These are phyloP conservation scores for Zanthoxylum bungeanum DNA, from an alignment of 345 rosid species.

Conservation along the genomic window DNA sequence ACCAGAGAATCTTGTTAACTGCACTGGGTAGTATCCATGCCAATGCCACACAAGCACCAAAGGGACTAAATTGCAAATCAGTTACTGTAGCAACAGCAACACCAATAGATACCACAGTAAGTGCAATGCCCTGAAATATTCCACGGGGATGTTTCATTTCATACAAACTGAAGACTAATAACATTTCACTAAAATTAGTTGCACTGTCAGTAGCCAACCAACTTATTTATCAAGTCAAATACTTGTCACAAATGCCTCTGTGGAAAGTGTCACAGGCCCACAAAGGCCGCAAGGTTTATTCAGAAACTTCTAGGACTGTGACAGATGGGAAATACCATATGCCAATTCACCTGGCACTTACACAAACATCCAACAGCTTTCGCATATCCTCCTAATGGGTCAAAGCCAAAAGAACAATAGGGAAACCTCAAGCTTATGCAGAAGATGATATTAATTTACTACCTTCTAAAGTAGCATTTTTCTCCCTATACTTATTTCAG, in stretches of 20 bases:
- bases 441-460: neutral
- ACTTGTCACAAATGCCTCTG: neutral
- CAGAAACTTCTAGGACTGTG: neutral
- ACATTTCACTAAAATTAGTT: neutral
- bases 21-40: slow-evolving; percentile 98
- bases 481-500: neutral
- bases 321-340: neutral
- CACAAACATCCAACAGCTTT: neutral
- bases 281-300: neutral
- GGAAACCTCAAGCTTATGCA: neutral
- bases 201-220: neutral
- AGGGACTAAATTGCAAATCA: slow-evolving; percentile 78
- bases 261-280: neutral
- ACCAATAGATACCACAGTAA: slow-evolving; percentile 76
- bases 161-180: neutral
- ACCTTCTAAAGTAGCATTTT: neutral
- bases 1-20: slow-evolving; percentile 92
- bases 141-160: neutral
- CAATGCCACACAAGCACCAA: slow-evolving; percentile 88
- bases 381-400: neutral
- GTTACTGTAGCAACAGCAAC: slow-evolving; percentile 95
- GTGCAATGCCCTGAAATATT: slow-evolving; percentile 67
- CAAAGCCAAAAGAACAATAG: neutral
- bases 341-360: neutral
- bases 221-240: neutral